phyloP scores from a whole-genome alignment of 2,329 filamentous ascomycete species.

The Verticillium albo-atrum region DNA sequence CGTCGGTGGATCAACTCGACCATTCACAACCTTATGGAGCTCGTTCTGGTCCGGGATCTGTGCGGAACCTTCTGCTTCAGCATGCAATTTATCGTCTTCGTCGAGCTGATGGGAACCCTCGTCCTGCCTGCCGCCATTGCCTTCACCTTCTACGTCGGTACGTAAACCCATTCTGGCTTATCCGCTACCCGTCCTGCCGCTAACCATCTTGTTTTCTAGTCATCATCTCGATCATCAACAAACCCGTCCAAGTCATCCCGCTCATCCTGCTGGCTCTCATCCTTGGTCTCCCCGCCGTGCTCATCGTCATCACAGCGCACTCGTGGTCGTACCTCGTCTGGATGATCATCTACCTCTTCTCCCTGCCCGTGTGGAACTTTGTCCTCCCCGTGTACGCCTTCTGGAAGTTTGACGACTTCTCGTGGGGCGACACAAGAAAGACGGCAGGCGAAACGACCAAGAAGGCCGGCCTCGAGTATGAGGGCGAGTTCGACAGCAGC shows the following conservation, averaged over 20 bases:
- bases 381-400: slow-evolving; percentile 89
- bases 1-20: slow-evolving; percentile 99
- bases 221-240: slow-evolving; percentile 76
- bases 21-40: slow-evolving; percentile 96
- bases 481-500: slow-evolving; percentile 96
- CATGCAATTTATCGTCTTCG: slow-evolving; percentile 98
- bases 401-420: slow-evolving; percentile 99
- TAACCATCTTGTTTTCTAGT: slow-evolving; percentile 48
- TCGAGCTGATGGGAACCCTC: slow-evolving; percentile 90
- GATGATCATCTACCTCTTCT: slow-evolving; percentile 95
- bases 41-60: slow-evolving; percentile 89
- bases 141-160: slow-evolving; percentile 94
- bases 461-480: slow-evolving; percentile 79
- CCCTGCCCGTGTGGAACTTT: slow-evolving; percentile 97
- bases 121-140: slow-evolving; percentile 94
- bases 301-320: slow-evolving; percentile 92
- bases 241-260: slow-evolving; percentile 79
- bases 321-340: slow-evolving; percentile 87
- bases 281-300: slow-evolving; percentile 83
- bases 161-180: slow-evolving; percentile 31
- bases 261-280: slow-evolving; percentile 86
- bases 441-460: slow-evolving; percentile 86
- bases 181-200: neutral
- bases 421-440: slow-evolving; percentile 97
- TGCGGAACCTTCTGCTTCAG: slow-evolving; percentile 99